Evolutionary conservation across 2,329 filamentous ascomycete genomes (phyloP), one percentile per base, ranked within the genome.

Genomic region (Elsinoe australis): DNA sequence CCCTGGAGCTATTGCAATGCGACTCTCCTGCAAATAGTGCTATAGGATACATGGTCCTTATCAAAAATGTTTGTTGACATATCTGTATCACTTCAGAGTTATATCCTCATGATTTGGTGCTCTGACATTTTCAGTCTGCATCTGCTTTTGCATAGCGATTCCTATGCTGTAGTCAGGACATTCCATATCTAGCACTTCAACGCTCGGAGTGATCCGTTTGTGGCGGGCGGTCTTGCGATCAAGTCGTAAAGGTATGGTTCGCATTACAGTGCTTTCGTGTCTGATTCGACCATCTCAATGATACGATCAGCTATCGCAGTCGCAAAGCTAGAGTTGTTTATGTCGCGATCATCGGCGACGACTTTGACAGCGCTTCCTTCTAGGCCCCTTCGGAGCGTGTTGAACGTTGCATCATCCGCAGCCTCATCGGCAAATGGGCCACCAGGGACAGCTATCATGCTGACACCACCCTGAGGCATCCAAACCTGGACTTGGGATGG

Each of bases 401-500:
- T 55, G 49, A 74, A 73, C 14, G 79, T 55, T 4, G 61, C 65
- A 12, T 61, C 58, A 54, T 79, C 74, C 2, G 72, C 72, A 24
- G 67, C 58, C 2, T 58, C 53, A 58, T 78, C 70, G 53, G 70
- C 64, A 56, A 83, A 85, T 0, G 78, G 65, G 2, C 66, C 71
- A 1, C 64, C 70, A 15, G 59, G 74, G 56, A 55, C 71, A 5
- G 78, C 70, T 38, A 86, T 70, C 65, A 77, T 71, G 57, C 81
- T 85, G 9, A 84, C 61, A 0, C 81, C 82, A 1, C 72, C 74
- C 7, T 60, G 66, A 0, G 82, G 82, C 5, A 85, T 58, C 63
- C 80, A 73, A 0, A 86, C 70, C 53, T 78, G 66, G 1, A 78
- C 67, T 47, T 66, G 59, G 0, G 65, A 59, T 7, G 67, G 66